These are phyloP conservation scores for Moricandia moricandioides DNA, from an alignment of 345 rosid species.

Conservation along the genomic window DNA sequence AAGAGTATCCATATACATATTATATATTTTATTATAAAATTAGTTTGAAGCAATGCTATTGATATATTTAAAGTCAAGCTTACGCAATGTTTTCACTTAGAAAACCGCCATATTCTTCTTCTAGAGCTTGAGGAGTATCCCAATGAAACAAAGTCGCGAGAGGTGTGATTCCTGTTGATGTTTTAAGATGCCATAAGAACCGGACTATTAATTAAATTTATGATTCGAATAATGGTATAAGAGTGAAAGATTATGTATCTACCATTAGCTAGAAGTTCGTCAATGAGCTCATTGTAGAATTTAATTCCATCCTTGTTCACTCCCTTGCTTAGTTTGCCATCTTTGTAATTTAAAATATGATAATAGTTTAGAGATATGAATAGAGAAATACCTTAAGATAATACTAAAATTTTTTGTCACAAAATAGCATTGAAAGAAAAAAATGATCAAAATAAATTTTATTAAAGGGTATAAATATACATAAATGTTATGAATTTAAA, in stretches of 20 bases:
- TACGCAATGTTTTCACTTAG: constrained; percentile 21
- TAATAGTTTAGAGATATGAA: not conserved
- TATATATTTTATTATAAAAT: not conserved
- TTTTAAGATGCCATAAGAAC: not conserved
- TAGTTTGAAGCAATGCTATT: not conserved
- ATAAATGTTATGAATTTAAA: too few species aligned
- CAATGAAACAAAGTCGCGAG: constrained; percentile 34
- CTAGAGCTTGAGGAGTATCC: constrained; percentile 35
- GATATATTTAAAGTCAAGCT: not conserved
- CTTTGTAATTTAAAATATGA: constrained; percentile 5
- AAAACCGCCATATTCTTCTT: constrained; percentile 34
- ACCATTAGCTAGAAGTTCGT: constrained; percentile 44
- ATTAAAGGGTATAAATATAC: too few species aligned
- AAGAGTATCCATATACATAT: not conserved
- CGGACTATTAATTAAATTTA: not conserved
- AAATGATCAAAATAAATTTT: too few species aligned
- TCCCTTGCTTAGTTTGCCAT: constrained; percentile 44
- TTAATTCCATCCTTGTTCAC: constrained; percentile 43
- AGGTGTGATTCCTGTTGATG: constrained; percentile 29
- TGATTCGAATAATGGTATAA: not conserved
- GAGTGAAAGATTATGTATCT: not conserved
- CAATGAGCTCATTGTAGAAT: constrained; percentile 54
- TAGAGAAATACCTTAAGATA: not conserved
- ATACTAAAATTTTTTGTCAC: too few species aligned
- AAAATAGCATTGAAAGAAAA: too few species aligned